Conservation (phyloP, 371 early-diverging fungal species). For the Mucor velutinosus region DNA sequence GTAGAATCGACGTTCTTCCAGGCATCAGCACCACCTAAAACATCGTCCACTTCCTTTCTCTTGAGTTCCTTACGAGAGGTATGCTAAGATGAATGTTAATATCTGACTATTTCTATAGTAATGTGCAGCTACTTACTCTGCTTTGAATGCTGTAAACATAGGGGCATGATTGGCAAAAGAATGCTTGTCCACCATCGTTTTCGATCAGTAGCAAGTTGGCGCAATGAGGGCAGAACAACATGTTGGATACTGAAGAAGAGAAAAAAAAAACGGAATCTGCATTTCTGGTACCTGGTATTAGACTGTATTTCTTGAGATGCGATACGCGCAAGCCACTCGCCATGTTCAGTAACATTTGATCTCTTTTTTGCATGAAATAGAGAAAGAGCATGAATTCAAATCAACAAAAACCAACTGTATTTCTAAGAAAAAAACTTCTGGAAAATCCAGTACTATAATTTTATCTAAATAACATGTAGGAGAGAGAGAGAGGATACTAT, state of each 20-base stretch:
- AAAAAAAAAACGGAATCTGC: not conserved
- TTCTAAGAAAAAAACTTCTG: not conserved
- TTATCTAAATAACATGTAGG: not conserved
- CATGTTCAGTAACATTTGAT: not conserved
- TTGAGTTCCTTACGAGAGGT: slow-evolving; percentile 64
- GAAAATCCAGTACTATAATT: not conserved
- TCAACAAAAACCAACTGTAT: not conserved
- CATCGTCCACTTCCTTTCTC: slow-evolving; percentile 92
- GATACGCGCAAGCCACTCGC: not conserved
- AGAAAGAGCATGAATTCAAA: not conserved
- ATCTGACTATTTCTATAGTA: not conserved
- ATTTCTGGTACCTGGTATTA: not conserved
- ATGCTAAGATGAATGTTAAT: slow-evolving; percentile 35
- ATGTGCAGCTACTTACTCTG: slow-evolving; percentile 34
- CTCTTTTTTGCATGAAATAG: not conserved
- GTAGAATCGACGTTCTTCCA: slow-evolving; percentile 94
- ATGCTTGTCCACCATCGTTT: slow-evolving; percentile 69
- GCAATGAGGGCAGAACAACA: slow-evolving; percentile 91
- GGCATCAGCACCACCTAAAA: slow-evolving; percentile 88
- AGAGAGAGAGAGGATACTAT: not conserved
- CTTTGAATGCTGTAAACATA: slow-evolving; percentile 74
- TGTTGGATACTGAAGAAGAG: slow-evolving; percentile 16
- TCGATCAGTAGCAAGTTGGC: slow-evolving; percentile 81
- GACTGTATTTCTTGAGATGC: not conserved
- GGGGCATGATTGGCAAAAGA: slow-evolving; percentile 90